Conservation (phyloP, 1,139 yeast species). For the Trichomonascaceae sp. region DNA sequence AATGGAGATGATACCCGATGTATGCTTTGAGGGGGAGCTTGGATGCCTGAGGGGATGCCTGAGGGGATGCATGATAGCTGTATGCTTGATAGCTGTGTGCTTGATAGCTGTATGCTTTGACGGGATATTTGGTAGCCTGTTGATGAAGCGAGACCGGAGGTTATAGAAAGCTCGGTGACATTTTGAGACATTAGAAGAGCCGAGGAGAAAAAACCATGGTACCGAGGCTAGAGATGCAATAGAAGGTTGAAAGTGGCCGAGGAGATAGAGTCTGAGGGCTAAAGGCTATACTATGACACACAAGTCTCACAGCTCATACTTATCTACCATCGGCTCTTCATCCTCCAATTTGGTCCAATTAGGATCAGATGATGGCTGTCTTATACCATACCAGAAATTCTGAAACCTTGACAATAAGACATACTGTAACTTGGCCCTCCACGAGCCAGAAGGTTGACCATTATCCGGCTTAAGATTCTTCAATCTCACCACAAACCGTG, state of each 20-base stretch:
- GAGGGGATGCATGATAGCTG: too few species aligned
- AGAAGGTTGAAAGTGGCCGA: too few species aligned
- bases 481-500: constrained; percentile 37
- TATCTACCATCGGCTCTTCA: constrained; percentile 2
- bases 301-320: not conserved
- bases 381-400: constrained; percentile 45
- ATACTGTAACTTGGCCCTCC: constrained; percentile 28
- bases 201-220: too few species aligned
- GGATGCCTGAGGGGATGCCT: too few species aligned
- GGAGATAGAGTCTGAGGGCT: too few species aligned
- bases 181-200: not conserved
- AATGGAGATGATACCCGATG: not conserved
- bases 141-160: too few species aligned
- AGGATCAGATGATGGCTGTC: constrained; percentile 20
- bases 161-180: not conserved
- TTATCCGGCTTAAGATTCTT: constrained; percentile 31
- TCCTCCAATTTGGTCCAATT: not conserved
- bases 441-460: constrained; percentile 32
- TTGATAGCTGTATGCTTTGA: not conserved
- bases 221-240: too few species aligned
- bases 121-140: too few species aligned
- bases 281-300: too few species aligned
- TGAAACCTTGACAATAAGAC: constrained; percentile 27
- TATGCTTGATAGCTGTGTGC: too few species aligned
- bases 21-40: too few species aligned